Conservation (phyloP, 805 yeast species). For the Lipomyces kockii region DNA sequence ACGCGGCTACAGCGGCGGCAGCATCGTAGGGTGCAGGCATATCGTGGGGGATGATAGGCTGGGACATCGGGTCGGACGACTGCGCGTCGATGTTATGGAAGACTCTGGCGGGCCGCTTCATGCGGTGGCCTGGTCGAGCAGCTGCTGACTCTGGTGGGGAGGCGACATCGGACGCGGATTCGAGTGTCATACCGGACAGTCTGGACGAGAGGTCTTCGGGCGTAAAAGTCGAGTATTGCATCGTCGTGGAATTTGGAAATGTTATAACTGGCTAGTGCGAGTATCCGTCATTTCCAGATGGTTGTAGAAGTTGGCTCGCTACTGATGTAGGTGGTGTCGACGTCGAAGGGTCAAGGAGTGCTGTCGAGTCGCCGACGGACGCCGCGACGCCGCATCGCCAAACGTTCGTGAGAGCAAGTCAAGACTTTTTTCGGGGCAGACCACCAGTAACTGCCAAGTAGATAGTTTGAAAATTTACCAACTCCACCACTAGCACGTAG, state of each 20-base stretch:
- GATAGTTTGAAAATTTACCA: too few relatives aligned
- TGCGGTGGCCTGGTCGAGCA: slow-evolving; percentile 13
- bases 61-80: slow-evolving; percentile 21
- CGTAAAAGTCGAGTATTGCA: slow-evolving; percentile 21
- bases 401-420: too few relatives aligned
- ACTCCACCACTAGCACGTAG: too few relatives aligned
- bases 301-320: not conserved
- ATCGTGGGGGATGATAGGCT: slow-evolving; percentile 27
- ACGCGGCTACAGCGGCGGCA: slow-evolving; percentile 5
- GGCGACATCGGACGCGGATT: slow-evolving; percentile 14
- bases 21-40: slow-evolving; percentile 10
- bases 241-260: not conserved
- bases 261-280: not conserved
- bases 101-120: slow-evolving; percentile 32
- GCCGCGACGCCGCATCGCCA: too few relatives aligned
- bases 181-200: slow-evolving; percentile 18
- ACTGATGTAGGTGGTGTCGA: not conserved
- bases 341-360: too few relatives aligned
- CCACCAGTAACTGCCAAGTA: too few relatives aligned
- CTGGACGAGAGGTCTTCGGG: slow-evolving; percentile 22
- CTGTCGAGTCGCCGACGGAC: too few relatives aligned
- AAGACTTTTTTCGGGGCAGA: too few relatives aligned
- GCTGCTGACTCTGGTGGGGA: slow-evolving; percentile 25
- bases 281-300: not conserved
- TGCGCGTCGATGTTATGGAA: slow-evolving; percentile 25